Evolutionary conservation across 306 rosid genomes (phyloP).

Genomic region (Cyclanthera cordifolia): DNA sequence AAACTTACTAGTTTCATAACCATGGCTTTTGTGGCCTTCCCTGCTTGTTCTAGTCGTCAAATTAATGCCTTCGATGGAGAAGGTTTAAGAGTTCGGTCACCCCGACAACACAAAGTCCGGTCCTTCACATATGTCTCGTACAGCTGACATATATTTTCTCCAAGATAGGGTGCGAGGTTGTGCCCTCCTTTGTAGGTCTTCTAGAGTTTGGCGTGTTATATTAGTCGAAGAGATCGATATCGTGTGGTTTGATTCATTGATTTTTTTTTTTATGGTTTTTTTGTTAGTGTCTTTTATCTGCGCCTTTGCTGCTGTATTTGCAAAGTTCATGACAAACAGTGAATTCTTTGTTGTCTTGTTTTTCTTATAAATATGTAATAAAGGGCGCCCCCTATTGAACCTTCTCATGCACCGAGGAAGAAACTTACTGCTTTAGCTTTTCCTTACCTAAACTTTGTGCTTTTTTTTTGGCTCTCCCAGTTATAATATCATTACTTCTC

Average conservation of each 20-base stretch:
- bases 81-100: slow-evolving; percentile 25
- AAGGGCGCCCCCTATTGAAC: not conserved
- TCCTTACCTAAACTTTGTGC: too few species aligned
- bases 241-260: slow-evolving; percentile 32
- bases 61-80: slow-evolving; percentile 18
- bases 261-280: slow-evolving; percentile 11
- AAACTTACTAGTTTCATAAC: slow-evolving; percentile 5
- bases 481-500: too few species aligned
- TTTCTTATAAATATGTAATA: not conserved
- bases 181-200: slow-evolving; percentile 15
- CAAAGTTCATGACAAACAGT: too few species aligned
- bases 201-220: slow-evolving; percentile 39
- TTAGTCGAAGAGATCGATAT: slow-evolving; percentile 35
- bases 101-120: slow-evolving; percentile 16
- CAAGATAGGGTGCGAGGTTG: not conserved
- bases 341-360: not conserved
- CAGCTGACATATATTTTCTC: slow-evolving; percentile 5
- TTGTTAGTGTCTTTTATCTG: too few species aligned
- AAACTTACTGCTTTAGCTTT: too few species aligned
- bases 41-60: slow-evolving; percentile 7
- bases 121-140: too few species aligned
- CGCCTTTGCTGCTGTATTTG: too few species aligned
- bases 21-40: slow-evolving; percentile 3
- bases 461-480: too few species aligned
- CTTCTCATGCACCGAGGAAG: too few species aligned